Conservation (phyloP, 1,139 yeast species). For the Nematodospora anomalae region DNA sequence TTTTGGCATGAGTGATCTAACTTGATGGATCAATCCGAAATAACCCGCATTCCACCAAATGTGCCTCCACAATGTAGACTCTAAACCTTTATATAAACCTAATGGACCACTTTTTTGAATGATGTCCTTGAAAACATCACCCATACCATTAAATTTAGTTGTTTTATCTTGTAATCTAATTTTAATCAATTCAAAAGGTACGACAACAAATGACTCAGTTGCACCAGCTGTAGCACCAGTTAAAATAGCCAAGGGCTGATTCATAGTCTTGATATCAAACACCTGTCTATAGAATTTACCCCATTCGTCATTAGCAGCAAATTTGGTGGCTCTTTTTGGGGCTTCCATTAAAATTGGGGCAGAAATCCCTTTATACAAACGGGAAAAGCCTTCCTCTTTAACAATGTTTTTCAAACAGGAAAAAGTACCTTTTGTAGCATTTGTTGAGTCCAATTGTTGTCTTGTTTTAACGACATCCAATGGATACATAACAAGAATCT, state of each 20-base stretch:
- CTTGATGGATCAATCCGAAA: constrained; percentile 91
- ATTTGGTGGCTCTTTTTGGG: constrained; percentile 97
- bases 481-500: constrained; percentile 96
- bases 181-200: constrained; percentile 87
- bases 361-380: constrained; percentile 87
- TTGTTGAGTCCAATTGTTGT: constrained; percentile 79
- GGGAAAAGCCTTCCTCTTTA: constrained; percentile 77
- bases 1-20: constrained; percentile 74
- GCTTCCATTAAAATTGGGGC: constrained; percentile 99
- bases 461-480: constrained; percentile 97
- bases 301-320: constrained; percentile 98
- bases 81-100: constrained; percentile 91
- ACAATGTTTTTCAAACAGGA: constrained; percentile 83
- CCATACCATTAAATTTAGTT: constrained; percentile 80
- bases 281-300: constrained; percentile 75
- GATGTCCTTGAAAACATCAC: constrained; percentile 76
- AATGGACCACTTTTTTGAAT: constrained; percentile 72
- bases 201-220: constrained; percentile 92
- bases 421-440: constrained; percentile 76
- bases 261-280: constrained; percentile 72
- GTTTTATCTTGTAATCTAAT: constrained; percentile 89
- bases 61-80: constrained; percentile 97
- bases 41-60: constrained; percentile 97
- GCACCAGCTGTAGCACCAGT: constrained; percentile 99
- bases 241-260: constrained; percentile 79